phyloP scores from a whole-genome alignment of 345 rosid species.

The Cardiospermum halicacabum region DNA sequence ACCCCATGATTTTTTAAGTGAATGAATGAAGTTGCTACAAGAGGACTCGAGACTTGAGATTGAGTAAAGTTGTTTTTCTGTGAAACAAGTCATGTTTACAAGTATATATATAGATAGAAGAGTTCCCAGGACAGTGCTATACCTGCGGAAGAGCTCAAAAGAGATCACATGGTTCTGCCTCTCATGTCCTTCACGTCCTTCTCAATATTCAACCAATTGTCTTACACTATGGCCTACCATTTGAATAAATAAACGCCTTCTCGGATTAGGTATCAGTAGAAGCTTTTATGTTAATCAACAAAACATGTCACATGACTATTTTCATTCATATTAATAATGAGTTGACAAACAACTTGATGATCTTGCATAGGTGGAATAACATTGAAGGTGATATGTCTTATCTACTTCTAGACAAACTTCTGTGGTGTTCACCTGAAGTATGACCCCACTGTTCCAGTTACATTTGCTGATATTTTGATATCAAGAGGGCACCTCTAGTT shows the following conservation, averaged over 20 bases:
- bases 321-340: not conserved
- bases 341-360: not conserved
- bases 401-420: not conserved
- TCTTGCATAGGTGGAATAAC: not conserved
- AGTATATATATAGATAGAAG: not conserved
- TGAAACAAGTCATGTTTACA: not conserved
- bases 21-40: not conserved
- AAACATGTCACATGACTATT: not conserved
- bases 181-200: constrained; percentile 8
- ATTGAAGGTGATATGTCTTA: not conserved
- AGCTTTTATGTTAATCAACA: not conserved
- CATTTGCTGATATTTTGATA: not conserved
- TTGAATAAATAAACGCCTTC: not conserved
- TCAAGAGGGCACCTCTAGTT: not conserved
- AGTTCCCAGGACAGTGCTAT: not conserved
- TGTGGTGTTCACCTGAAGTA: not conserved
- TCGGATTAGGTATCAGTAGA: not conserved
- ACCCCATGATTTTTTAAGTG: constrained; percentile 6
- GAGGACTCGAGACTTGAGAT: not conserved
- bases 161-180: constrained; percentile 26
- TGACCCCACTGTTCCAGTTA: not conserved
- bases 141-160: not conserved
- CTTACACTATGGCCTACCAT: not conserved
- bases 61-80: not conserved
- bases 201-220: not conserved